Conservation (phyloP, 345 rosid genomes). For the Conringia planisiliqua region DNA sequence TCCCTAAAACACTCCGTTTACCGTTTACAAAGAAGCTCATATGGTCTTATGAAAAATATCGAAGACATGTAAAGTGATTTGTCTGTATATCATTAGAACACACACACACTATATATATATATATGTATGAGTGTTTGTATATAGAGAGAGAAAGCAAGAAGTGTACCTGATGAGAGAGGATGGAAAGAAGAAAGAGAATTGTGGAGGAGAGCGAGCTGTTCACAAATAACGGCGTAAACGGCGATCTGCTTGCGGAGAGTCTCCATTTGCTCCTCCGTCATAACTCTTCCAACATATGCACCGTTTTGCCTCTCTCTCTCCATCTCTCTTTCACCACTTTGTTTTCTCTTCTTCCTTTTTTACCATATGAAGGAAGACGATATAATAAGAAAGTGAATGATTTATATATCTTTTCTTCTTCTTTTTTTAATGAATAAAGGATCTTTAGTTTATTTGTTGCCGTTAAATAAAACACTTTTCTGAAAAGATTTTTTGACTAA, state of each 20-base stretch:
- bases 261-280: slow-evolving; percentile 86
- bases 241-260: slow-evolving; percentile 63
- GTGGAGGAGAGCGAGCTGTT: slow-evolving; percentile 60
- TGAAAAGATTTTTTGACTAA: slow-evolving; percentile 20
- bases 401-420: not conserved
- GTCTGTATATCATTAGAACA: not conserved
- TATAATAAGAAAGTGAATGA: not conserved
- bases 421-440: not conserved
- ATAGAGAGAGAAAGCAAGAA: not conserved
- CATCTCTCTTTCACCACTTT: slow-evolving; percentile 19
- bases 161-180: slow-evolving; percentile 37
- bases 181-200: slow-evolving; percentile 37
- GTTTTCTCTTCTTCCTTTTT: slow-evolving; percentile 8
- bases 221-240: slow-evolving; percentile 49
- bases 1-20: not conserved
- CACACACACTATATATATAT: not conserved
- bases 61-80: not conserved
- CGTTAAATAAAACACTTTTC: slow-evolving; percentile 21
- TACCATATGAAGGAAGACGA: slow-evolving; percentile 16
- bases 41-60: not conserved
- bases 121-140: not conserved
- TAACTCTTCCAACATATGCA: slow-evolving; percentile 35
- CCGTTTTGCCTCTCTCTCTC: slow-evolving; percentile 33
- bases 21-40: not conserved
- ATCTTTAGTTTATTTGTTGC: slow-evolving; percentile 22